Evolutionary conservation across 768 basidiomycete species (phyloP).

Genomic region (Leccinum fibrillosum): DNA sequence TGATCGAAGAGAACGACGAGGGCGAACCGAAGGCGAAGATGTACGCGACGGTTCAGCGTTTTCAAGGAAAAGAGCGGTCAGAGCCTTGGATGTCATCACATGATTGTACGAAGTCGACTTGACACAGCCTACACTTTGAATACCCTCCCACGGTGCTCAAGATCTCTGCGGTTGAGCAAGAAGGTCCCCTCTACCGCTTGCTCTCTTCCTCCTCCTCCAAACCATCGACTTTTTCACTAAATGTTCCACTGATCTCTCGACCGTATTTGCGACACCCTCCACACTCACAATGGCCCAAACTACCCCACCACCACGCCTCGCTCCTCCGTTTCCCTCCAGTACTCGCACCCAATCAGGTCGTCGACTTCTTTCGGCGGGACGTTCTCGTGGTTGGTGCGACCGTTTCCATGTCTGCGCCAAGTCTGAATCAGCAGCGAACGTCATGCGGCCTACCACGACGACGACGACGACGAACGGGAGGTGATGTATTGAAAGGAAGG

Average conservation of each 20-base stretch:
- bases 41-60: too few relatives aligned
- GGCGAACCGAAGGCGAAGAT: too few relatives aligned
- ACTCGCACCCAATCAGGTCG: conserved; percentile 14
- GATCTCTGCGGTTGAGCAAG: conserved; percentile 3
- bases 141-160: too few relatives aligned
- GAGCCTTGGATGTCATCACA: too few relatives aligned
- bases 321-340: conserved; percentile 25
- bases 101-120: too few relatives aligned
- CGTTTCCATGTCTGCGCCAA: background rate
- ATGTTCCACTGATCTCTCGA: conserved; percentile 4
- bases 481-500: too few relatives aligned
- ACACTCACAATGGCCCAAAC: conserved; percentile 18
- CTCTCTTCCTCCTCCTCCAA: background rate
- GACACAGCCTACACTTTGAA: too few relatives aligned
- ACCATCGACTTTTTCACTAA: background rate
- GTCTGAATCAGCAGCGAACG: background rate
- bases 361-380: conserved; percentile 29
- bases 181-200: background rate
- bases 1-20: too few relatives aligned
- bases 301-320: conserved; percentile 28
- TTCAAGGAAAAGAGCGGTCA: too few relatives aligned
- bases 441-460: background rate
- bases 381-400: background rate
- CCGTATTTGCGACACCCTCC: background rate
- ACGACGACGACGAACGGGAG: background rate